Base-by-base conservation (phyloP, 345 rosid species). In the Citrus sp. region DNA sequence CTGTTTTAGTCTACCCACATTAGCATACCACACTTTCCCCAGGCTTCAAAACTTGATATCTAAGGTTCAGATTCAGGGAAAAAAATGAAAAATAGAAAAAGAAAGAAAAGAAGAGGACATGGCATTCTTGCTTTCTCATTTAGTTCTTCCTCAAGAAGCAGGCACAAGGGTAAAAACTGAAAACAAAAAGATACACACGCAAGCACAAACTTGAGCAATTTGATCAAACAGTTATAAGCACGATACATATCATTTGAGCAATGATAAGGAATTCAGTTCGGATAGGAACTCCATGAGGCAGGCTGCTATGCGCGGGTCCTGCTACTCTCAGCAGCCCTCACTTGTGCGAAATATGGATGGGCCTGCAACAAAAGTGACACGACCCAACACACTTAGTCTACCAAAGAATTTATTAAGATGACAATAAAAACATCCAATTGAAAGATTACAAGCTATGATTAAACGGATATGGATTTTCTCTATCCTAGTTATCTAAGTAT, bases 281-380 rank as follows among this genome's bases (percentile, higher is more conserved):
- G 72, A 72, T 28, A 76, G 21, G 18, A 54, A 62, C 32, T 27
- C 60, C 49, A 7, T 62, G 55, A 5, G 35, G 59, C 7, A 4
- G 59, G 72, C 76, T 84, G 85, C 85, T 90, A 85, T 64, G 83
- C 81, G 77, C 97, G 85, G 88, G 88, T 87, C 86, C 98, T 89
- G 89, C 97, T 89, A 69, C 86, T 94, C 82, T 96, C 99, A 21
- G 99, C 97, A 82, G 98, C 97, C 79, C 90, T 91, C 60, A 94
- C 99, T 85, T 95, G 98, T 21, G 99, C 87, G 72, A 94, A 92
- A 84, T 92, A 96, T 14, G 94, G 84, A 81, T 94, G 98, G 7
- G 79, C 88, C 99, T 96, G 87, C 85, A 61, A 1, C 14, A 42
- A 49, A 42, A 74, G 13, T 28, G 14, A 77, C 22, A 34, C 9